These are phyloP conservation scores for Lactifluus volemus DNA, from an alignment of 768 basidiomycete genomes.

Conservation along the genomic window DNA sequence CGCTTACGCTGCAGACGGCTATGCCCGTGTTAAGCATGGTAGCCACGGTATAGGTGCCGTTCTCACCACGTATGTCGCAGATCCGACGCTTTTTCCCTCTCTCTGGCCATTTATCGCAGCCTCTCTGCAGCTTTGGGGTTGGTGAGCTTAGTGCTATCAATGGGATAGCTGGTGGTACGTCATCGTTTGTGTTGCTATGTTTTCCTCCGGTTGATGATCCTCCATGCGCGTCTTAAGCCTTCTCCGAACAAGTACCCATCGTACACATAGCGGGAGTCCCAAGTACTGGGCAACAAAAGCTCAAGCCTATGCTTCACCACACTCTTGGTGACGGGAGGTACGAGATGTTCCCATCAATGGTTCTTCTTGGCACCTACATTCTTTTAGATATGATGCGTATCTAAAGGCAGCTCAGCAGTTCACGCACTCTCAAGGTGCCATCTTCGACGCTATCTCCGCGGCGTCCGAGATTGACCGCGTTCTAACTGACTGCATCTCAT, in stretches of 20 bases:
- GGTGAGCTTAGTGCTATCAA: slow-evolving; percentile 86
- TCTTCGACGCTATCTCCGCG: slow-evolving; percentile 47
- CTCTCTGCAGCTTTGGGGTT: slow-evolving; percentile 68
- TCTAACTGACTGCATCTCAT: slow-evolving; percentile 46
- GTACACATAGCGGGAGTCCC: slow-evolving; percentile 85
- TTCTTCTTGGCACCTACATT: background rate
- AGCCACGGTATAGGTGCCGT: slow-evolving; percentile 52
- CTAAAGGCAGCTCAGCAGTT: slow-evolving; percentile 66
- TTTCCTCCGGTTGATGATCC: background rate
- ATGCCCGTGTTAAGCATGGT: slow-evolving; percentile 76
- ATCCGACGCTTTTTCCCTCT: background rate
- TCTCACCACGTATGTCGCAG: slow-evolving; percentile 55
- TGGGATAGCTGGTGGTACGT: slow-evolving; percentile 65
- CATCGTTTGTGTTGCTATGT: background rate
- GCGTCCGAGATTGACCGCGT: slow-evolving; percentile 71
- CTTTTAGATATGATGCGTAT: slow-evolving; percentile 68
- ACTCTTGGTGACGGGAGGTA: slow-evolving; percentile 79
- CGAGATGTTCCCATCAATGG: background rate
- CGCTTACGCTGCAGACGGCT: slow-evolving; percentile 88
- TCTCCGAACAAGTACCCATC: slow-evolving; percentile 85
- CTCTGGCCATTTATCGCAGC: background rate
- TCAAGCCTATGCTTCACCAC: slow-evolving; percentile 73
- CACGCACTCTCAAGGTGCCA: slow-evolving; percentile 54
- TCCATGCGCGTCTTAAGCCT: slow-evolving; percentile 35
- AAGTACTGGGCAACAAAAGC: slow-evolving; percentile 61